Conservation (phyloP, 768 basidiomycete species). For the Leccinum obscurum region DNA sequence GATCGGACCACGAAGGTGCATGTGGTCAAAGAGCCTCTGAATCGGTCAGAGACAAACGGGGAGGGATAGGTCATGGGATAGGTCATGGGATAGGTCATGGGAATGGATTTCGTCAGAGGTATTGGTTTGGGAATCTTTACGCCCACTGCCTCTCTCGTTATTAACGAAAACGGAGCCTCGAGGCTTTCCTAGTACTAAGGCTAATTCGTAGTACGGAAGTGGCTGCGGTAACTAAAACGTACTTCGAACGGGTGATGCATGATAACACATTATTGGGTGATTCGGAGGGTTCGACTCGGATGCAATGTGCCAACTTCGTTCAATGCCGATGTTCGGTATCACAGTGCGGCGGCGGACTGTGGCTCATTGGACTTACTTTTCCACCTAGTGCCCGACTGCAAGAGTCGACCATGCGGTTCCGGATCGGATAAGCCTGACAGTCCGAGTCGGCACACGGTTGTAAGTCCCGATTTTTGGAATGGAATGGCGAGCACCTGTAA, state of each 20-base stretch:
- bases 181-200: not conserved
- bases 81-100: no score
- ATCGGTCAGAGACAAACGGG: not conserved
- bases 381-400: no score
- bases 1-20: not conserved
- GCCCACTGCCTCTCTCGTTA: not conserved
- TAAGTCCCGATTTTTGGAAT: no score
- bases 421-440: no score
- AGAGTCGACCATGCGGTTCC: no score
- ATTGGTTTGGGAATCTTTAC: not conserved
- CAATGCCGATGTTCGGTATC: not conserved
- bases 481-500: no score
- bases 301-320: not conserved
- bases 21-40: not conserved
- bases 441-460: no score
- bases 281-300: not conserved
- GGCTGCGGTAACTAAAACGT: not conserved
- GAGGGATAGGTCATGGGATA: not conserved
- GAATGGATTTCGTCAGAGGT: not conserved
- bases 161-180: not conserved
- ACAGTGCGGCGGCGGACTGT: not conserved
- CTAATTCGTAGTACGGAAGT: no score
- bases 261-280: not conserved
- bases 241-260: not conserved
- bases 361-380: not conserved